Evolutionary conservation across 2,329 filamentous ascomycete genomes (phyloP).

Genomic region (Dissoconium aciculare): DNA sequence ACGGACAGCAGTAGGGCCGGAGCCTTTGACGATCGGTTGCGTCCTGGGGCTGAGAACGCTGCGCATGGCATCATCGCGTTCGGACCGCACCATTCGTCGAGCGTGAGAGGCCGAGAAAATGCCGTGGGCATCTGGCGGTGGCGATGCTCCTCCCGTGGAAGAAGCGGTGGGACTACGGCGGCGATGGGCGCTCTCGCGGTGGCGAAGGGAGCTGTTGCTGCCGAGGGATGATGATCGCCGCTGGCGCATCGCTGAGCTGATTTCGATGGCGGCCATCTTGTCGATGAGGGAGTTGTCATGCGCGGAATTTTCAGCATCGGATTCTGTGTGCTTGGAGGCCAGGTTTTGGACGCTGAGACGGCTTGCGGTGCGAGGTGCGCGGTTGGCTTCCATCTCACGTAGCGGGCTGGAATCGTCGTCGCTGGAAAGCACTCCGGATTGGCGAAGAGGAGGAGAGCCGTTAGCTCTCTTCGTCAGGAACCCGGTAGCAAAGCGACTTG

Average conservation of each 20-base stretch:
- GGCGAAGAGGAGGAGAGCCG: conserved; percentile 29
- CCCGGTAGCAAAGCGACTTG: conserved; percentile 67
- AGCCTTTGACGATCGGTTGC: conserved; percentile 43
- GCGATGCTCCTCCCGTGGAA: conserved; percentile 27
- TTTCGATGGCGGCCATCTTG: conserved; percentile 15
- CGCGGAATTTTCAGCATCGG: conserved; percentile 14
- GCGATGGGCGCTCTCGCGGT: conserved; percentile 31
- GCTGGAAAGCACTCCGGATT: conserved; percentile 41
- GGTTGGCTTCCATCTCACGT: conserved; percentile 31
- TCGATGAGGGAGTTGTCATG: conserved; percentile 11
- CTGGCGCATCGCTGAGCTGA: conserved; percentile 34
- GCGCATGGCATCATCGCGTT: conserved; percentile 34
- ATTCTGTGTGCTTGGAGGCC: conserved; percentile 12
- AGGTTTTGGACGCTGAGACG: conserved; percentile 15
- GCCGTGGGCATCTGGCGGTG: conserved; percentile 39
- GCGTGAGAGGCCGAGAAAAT: conserved; percentile 52
- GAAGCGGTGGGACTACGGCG: conserved; percentile 40
- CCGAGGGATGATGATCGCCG: conserved; percentile 26
- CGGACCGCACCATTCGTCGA: conserved; percentile 49
- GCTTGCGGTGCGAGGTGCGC: conserved; percentile 21
- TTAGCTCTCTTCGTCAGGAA: conserved; percentile 55
- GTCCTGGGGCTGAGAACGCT: conserved; percentile 46
- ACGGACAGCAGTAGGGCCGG: conserved; percentile 25
- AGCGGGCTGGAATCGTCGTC: conserved; percentile 38
- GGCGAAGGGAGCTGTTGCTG: conserved; percentile 20